Base-by-base conservation (phyloP, 2,329 filamentous ascomycete species). In the Colletotrichum musae region DNA sequence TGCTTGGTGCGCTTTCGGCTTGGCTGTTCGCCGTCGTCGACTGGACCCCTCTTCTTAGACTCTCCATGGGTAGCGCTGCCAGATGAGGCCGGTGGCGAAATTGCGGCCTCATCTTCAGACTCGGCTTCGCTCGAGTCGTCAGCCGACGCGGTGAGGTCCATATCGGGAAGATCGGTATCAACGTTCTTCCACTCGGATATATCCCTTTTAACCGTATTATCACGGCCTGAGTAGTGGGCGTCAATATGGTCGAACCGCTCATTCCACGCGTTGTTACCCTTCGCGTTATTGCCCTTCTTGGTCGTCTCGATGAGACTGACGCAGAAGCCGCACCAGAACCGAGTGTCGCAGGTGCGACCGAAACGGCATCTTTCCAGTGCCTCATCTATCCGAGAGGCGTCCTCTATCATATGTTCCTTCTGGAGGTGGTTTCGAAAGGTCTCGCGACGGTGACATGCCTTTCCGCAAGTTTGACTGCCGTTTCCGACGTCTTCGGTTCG, bases 291-390 rank as follows among this genome's bases (percentile, higher is more conserved):
- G 4, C 86, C 84, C 41, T 81, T 80, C 24, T 82, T 81, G 39
- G 81, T 76, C 36, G 90, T 82, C 16, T 82, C 78, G 15, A 94
- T 81, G 21, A 90, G 83, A n/a, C 80, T 74, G 16, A 81, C 75
- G 77, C 94, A 97, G 77, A 97, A 97, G 0, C 94, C 94, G 75
- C 95, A 97, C 94, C 94, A 97, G 79, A 94, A 97, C 6, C 86
- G 83, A 2, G 82, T 80, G 72, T 92, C 89, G 36, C 86, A 88
- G 68, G 92, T 91, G 15, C 87, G 84, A 0, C 92, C 92, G 32
- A 93, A 87, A 6, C 87, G 87, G 72, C 88, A 88, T 6, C 78
- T 81, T 36, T 87, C 84, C 2, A 89, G 74, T 66, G 84, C 86
- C 1, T 77, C 73, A 1, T 87, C 82, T 1, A 86, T 48, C 2